These are phyloP conservation scores for Lecanicillium sp. DNA, from an alignment of 2,329 filamentous ascomycete genomes.

Conservation along the genomic window DNA sequence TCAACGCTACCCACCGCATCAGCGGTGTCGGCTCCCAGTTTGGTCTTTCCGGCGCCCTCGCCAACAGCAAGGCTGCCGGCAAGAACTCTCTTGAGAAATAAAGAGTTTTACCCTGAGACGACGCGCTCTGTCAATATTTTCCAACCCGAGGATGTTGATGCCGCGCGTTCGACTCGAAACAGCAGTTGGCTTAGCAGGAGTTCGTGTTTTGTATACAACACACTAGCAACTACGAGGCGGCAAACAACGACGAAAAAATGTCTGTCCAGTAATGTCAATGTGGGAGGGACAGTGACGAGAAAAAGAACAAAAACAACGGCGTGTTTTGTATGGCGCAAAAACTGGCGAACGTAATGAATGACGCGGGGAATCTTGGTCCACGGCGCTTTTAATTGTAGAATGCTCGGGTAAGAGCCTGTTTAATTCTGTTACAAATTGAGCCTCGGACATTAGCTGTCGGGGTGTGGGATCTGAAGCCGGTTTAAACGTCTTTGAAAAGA, in stretches of 20 bases:
- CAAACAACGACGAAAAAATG: background rate
- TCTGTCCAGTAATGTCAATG: slow-evolving; percentile 1
- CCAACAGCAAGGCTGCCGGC: slow-evolving; percentile 31
- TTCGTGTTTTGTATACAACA: slow-evolving; percentile 11
- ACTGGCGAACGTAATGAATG: slow-evolving; percentile 6
- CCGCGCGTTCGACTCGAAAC: background rate
- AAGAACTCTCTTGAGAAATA: slow-evolving; percentile 19
- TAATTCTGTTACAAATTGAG: slow-evolving; percentile 1
- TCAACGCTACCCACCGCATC: slow-evolving; percentile 78
- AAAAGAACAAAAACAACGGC: background rate
- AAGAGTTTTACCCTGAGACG: background rate
- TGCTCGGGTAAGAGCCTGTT: slow-evolving; percentile 6
- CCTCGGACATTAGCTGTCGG: background rate
- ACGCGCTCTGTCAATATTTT: background rate
- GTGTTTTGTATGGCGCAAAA: slow-evolving; percentile 4
- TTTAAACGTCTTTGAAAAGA: slow-evolving; percentile 1
- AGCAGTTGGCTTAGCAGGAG: background rate
- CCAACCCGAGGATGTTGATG: background rate
- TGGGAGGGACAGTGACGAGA: background rate
- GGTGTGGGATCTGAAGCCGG: slow-evolving; percentile 1
- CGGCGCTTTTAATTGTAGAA: background rate
- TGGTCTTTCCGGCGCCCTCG: slow-evolving; percentile 57
- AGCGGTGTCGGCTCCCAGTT: slow-evolving; percentile 67
- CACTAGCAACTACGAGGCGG: slow-evolving; percentile 8
- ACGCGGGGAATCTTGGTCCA: slow-evolving; percentile 6